Evolutionary conservation across 1,284 basidiomycete species (phyloP), one percentile per base, ranked within the genome.

Genomic region (Neonothopanus nambi): DNA sequence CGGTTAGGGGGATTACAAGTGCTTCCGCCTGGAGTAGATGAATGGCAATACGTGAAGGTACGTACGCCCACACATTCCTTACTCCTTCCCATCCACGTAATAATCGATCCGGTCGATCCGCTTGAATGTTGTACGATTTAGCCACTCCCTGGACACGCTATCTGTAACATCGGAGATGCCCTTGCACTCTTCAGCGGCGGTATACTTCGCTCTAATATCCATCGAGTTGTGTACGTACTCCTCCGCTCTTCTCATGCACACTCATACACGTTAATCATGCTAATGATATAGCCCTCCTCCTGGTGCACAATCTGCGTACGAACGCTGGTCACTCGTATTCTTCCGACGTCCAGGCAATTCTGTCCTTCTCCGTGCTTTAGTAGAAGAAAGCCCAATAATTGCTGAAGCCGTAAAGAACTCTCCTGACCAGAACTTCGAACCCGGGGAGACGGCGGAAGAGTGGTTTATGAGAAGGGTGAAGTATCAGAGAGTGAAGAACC

Each of bases 1-100:
- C 78, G 78, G 13, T 76, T 90, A 0, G 87, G 87, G 3, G 88
- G 88, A 0, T 69, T 91, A 7, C 88, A 90, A 61, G 87, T 89
- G 1, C 73, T 88, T 35, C 77, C 79, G 0, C 85, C 85, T 0
- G 82, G 81, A 3, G 70, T 76, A 11, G 74, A 81, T 15, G 67
- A 76, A 23, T 90, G 87, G 87, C 81, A 82, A 59, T 89, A 88
- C 57, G 75, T 89, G 53, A 78, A 78, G 72, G 84, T 84, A 48
- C 9, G n/a, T n/a, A n/a, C n/a, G n/a, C n/a, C n/a, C n/a, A n/a
- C n/a, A n/a, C n/a, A n/a, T n/a, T n/a, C n/a, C n/a, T n/a, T n/a
- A n/a, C n/a, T n/a, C n/a, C n/a, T n/a, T n/a, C n/a, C n/a, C n/a
- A n/a, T n/a, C n/a, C n/a, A 40, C n/a, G 8, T 7, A 40, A 40